phyloP scores from a whole-genome alignment of 345 rosid genomes.

The Cardamine chenopodiifolia region DNA sequence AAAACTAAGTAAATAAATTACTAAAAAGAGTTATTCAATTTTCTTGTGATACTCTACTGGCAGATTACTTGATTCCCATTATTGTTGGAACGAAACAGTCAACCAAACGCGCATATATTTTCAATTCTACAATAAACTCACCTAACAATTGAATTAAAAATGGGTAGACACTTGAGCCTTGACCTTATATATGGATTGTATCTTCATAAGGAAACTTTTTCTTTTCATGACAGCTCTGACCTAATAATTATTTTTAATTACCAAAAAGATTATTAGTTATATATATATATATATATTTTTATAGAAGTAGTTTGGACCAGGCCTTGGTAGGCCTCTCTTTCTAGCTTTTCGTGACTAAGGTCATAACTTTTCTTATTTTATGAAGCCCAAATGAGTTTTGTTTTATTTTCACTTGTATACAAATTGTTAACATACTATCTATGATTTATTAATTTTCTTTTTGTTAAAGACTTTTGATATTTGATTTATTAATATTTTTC shows the following conservation, averaged over 20 bases:
- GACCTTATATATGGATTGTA: slow-evolving; percentile 8
- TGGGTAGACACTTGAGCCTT: not conserved
- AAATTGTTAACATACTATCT: too few species aligned
- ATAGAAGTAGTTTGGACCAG: not conserved
- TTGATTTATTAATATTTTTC: too few species aligned
- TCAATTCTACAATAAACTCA: not conserved
- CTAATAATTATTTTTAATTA: not conserved
- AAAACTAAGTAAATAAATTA: too few species aligned
- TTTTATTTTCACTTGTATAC: not conserved
- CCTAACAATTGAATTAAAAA: slow-evolving; percentile 12
- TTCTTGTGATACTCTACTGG: not conserved
- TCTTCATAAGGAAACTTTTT: not conserved
- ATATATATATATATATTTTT: too few species aligned
- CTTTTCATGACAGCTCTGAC: slow-evolving; percentile 7
- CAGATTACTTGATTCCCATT: slow-evolving; percentile 18
- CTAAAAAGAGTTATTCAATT: too few species aligned
- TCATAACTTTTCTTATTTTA: not conserved
- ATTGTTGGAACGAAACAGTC: slow-evolving; percentile 17
- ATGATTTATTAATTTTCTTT: too few species aligned
- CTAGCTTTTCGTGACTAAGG: not conserved
- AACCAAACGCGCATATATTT: slow-evolving; percentile 8
- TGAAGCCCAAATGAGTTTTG: not conserved
- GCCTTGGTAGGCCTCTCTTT: not conserved
- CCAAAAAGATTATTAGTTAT: not conserved
- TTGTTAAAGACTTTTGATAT: too few species aligned